These are phyloP conservation scores for Suhomyces guaymorum DNA, from an alignment of 1,139 yeast species.

Conservation along the genomic window DNA sequence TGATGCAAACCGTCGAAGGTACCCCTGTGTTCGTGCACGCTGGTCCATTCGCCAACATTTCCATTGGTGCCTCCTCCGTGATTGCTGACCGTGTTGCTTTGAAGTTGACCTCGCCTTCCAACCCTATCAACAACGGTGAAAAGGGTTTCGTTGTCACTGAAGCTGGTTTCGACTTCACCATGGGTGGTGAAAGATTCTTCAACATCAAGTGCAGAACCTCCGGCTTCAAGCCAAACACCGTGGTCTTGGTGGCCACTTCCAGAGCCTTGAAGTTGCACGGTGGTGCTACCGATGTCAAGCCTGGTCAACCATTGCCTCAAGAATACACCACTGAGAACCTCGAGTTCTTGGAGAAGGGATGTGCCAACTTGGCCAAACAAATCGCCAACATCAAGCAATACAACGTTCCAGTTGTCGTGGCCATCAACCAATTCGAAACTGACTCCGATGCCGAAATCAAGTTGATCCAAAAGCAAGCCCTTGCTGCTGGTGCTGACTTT, in stretches of 20 bases:
- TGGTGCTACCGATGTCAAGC: slow-evolving; percentile 82
- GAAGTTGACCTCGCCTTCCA: slow-evolving; percentile 62
- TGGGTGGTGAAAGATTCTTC: slow-evolving; percentile 87
- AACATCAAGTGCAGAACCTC: slow-evolving; percentile 79
- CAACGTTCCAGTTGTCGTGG: slow-evolving; percentile 78
- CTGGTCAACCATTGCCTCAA: slow-evolving; percentile 71
- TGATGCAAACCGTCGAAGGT: slow-evolving; percentile 98
- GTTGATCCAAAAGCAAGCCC: slow-evolving; percentile 61
- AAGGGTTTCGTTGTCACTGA: slow-evolving; percentile 77
- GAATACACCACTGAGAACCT: slow-evolving; percentile 69
- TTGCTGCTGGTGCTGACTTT: slow-evolving; percentile 71
- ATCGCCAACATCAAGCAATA: slow-evolving; percentile 68
- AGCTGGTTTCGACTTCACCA: slow-evolving; percentile 84
- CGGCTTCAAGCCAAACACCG: slow-evolving; percentile 69
- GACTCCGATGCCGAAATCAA: slow-evolving; percentile 70
- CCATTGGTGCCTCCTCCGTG: slow-evolving; percentile 94
- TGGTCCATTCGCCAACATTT: slow-evolving; percentile 97
- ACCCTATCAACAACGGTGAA: slow-evolving; percentile 43
- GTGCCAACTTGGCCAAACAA: slow-evolving; percentile 74
- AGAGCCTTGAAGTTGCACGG: slow-evolving; percentile 82
- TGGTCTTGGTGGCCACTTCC: slow-evolving; percentile 76
- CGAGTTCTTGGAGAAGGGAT: slow-evolving; percentile 63
- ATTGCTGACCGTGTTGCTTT: slow-evolving; percentile 95
- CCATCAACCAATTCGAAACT: slow-evolving; percentile 72
- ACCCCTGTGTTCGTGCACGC: slow-evolving; percentile 98